These are phyloP conservation scores for Mycena indigotica DNA, from an alignment of 768 basidiomycete species.

Conservation along the genomic window DNA sequence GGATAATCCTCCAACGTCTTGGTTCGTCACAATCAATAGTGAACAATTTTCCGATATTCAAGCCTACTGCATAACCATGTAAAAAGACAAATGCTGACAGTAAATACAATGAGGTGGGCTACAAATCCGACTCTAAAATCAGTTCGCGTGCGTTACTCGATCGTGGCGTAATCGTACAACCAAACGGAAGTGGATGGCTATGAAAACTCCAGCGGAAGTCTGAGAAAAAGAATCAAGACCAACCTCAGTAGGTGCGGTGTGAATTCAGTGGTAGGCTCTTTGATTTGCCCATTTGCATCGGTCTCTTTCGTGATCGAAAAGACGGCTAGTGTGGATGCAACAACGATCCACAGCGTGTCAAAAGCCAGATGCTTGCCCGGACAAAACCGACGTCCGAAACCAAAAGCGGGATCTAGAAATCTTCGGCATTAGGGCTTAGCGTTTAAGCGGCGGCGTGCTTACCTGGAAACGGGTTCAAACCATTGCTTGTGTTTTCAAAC, in stretches of 20 bases:
- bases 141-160: conserved; percentile 33
- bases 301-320: conserved; percentile 42
- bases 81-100: not conserved
- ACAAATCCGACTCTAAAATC: conserved; percentile 26
- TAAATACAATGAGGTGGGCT: conserved; percentile 12
- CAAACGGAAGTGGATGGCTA: conserved; percentile 47
- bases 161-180: conserved; percentile 40
- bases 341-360: conserved; percentile 45
- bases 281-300: conserved; percentile 36
- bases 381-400: conserved; percentile 46
- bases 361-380: conserved; percentile 48
- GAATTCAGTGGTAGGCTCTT: conserved; percentile 37
- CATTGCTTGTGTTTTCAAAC: conserved; percentile 33
- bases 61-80: conserved; percentile 11
- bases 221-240: not conserved
- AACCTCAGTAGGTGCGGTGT: conserved; percentile 40
- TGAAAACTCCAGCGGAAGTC: not conserved
- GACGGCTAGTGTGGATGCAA: conserved; percentile 42
- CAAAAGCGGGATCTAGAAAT: conserved; percentile 41
- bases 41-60: conserved; percentile 75
- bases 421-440: conserved; percentile 6
- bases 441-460: too few relatives aligned
- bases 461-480: conserved; percentile 38
- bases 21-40: conserved; percentile 65
- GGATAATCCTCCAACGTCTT: conserved; percentile 59